phyloP scores from a whole-genome alignment of 169 alveolate species.

The Neospora caninum region DNA sequence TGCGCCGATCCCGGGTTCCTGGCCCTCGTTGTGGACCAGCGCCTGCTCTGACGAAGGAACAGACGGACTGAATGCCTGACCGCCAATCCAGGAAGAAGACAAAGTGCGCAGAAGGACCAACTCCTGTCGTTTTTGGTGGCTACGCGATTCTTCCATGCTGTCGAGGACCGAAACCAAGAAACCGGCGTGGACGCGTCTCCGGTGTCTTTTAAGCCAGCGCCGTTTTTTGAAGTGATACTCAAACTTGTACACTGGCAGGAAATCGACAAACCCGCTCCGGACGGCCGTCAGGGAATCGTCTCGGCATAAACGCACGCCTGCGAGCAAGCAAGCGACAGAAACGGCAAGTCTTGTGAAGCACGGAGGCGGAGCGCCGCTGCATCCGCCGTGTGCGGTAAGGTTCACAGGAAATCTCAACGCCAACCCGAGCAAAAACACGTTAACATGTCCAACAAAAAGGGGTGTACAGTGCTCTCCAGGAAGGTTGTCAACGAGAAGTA shows the following conservation, averaged over 20 bases:
- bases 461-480: too few relatives aligned
- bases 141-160: conserved; percentile 1
- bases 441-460: too few relatives aligned
- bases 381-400: too few relatives aligned
- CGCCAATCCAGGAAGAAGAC: conserved; percentile 1
- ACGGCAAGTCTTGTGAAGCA: too few relatives aligned
- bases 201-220: conserved; percentile 20
- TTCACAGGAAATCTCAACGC: too few relatives aligned
- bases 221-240: conserved; percentile 26
- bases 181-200: conserved; percentile 23
- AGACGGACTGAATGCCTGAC: not conserved
- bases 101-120: conserved; percentile 2
- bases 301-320: conserved; percentile 20
- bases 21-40: not conserved
- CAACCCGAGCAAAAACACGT: too few relatives aligned
- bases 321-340: not conserved
- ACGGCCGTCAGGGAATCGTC: conserved; percentile 26
- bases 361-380: too few relatives aligned
- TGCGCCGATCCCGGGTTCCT: too few relatives aligned
- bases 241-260: conserved; percentile 22
- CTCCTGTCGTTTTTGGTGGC: not conserved
- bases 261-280: conserved; percentile 35
- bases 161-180: conserved; percentile 18
- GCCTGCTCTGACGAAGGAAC: not conserved
- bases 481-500: too few relatives aligned